A percentile compares a stretch with the other conserved stretches of the same genome.
phyloP scores from a whole-genome alignment of 2,329 filamentous ascomycete species.

The Coniella vitis region DNA sequence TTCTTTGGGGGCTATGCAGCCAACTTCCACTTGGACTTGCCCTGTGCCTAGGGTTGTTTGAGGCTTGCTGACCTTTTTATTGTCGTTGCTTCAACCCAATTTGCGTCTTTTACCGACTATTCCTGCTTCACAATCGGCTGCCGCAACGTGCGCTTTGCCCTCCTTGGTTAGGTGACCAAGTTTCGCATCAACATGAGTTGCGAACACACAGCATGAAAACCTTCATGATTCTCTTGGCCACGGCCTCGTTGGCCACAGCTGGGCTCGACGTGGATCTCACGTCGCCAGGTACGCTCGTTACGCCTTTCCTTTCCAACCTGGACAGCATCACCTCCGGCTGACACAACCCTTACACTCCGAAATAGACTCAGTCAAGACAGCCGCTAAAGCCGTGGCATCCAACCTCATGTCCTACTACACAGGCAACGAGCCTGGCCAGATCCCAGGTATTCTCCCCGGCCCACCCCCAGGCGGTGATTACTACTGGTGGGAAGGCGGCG shows the following conservation, averaged over 20 bases:
- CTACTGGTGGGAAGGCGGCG: conserved; percentile 63
- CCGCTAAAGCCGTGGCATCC: conserved; percentile 32
- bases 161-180: neutral
- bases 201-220: neutral
- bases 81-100: neutral
- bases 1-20: too few relatives aligned
- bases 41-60: too few relatives aligned
- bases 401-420: conserved; percentile 40
- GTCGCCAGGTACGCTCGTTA: conserved; percentile 10
- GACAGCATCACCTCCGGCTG: neutral
- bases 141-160: too few relatives aligned
- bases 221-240: conserved; percentile 3
- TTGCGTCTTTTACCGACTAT: neutral
- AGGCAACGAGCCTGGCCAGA: conserved; percentile 35
- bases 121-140: too few relatives aligned
- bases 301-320: too few relatives aligned
- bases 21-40: too few relatives aligned
- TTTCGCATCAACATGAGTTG: neutral
- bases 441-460: conserved; percentile 40
- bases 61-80: neutral
- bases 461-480: conserved; percentile 41
- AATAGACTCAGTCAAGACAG: conserved; percentile 29
- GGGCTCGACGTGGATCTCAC: conserved; percentile 13
- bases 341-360: neutral
- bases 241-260: conserved; percentile 3